Evolutionary conservation across 1,139 yeast species (phyloP).

Genomic region (Magnusiomyces paraingens): DNA sequence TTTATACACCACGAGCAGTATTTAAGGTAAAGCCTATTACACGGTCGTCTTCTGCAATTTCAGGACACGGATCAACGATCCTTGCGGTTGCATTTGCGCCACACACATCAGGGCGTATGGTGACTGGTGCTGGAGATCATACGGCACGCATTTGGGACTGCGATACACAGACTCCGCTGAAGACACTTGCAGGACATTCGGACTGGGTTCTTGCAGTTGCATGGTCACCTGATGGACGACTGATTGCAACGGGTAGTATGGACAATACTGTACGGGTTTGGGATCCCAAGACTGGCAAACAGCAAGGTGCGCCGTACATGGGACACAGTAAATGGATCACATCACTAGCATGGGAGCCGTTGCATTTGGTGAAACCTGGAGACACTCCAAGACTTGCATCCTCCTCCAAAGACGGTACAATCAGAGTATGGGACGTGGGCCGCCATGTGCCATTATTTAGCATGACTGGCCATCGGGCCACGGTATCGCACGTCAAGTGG

Average conservation of each 20-base stretch:
- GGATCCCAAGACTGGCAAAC: constrained; percentile 72
- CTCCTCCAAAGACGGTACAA: constrained; percentile 87
- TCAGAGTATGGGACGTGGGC: constrained; percentile 87
- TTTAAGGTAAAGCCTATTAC: constrained; percentile 91
- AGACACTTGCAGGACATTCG: constrained; percentile 74
- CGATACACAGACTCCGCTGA: constrained; percentile 84
- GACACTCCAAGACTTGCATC: constrained; percentile 70
- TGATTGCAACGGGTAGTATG: constrained; percentile 95
- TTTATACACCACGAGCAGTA: constrained; percentile 91
- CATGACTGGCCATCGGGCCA: constrained; percentile 80
- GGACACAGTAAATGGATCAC: constrained; percentile 93
- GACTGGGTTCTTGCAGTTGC: constrained; percentile 95
- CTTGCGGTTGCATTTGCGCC: constrained; percentile 94
- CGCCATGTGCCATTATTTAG: constrained; percentile 61
- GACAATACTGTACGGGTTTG: constrained; percentile 83
- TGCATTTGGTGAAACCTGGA: constrained; percentile 66
- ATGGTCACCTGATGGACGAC: constrained; percentile 88
- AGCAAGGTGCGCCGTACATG: constrained; percentile 61
- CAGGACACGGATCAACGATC: constrained; percentile 94
- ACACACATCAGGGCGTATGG: constrained; percentile 75
- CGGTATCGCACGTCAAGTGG: constrained; percentile 95
- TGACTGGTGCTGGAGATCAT: constrained; percentile 94
- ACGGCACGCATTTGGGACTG: constrained; percentile 99
- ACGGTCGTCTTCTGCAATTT: constrained; percentile 82
- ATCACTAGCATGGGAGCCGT: constrained; percentile 89